Percentiles rank a stretch among this genome's conserved stretches.
Evolutionary conservation across 2,329 filamentous ascomycete genomes (phyloP).

Genomic region (Alternaria sp.): DNA sequence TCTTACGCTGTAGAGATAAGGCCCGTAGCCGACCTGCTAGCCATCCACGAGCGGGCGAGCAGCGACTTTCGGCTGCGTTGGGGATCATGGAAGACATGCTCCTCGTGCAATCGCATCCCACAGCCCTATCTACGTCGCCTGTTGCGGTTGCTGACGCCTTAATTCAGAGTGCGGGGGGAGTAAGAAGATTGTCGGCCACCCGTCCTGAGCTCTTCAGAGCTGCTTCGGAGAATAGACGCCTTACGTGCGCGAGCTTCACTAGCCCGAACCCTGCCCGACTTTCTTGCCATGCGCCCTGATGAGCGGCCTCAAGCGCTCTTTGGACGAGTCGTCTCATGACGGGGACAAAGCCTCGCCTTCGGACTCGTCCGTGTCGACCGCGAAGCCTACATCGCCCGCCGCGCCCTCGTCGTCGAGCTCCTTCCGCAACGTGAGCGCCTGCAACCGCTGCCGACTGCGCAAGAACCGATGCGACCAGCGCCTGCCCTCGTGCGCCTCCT

Average conservation of each 20-base stretch:
- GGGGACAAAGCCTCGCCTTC: conserved; percentile 42
- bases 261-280: conserved; percentile 18
- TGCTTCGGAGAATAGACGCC: conserved; percentile 5
- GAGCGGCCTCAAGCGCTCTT: conserved; percentile 51
- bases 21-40: conserved; percentile 18
- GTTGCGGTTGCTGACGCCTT: conserved; percentile 20
- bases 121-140: conserved; percentile 6
- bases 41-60: conserved; percentile 19
- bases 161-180: conserved; percentile 27
- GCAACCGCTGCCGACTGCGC: conserved; percentile 83
- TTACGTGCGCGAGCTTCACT: conserved; percentile 11
- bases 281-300: conserved; percentile 50
- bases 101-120: conserved; percentile 15
- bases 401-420: conserved; percentile 45
- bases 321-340: conserved; percentile 49
- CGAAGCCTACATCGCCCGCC: conserved; percentile 44
- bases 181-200: conserved; percentile 12
- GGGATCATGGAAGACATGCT: conserved; percentile 23
- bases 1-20: conserved; percentile 27
- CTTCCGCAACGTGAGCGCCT: conserved; percentile 77
- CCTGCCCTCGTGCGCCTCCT: conserved; percentile 87
- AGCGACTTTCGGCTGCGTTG: conserved; percentile 17
- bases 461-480: conserved; percentile 97
- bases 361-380: conserved; percentile 30
- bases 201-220: background rate